Base-by-base conservation (phyloP, 2,329 filamentous ascomycete species). In the Alternaria metachromatica region DNA sequence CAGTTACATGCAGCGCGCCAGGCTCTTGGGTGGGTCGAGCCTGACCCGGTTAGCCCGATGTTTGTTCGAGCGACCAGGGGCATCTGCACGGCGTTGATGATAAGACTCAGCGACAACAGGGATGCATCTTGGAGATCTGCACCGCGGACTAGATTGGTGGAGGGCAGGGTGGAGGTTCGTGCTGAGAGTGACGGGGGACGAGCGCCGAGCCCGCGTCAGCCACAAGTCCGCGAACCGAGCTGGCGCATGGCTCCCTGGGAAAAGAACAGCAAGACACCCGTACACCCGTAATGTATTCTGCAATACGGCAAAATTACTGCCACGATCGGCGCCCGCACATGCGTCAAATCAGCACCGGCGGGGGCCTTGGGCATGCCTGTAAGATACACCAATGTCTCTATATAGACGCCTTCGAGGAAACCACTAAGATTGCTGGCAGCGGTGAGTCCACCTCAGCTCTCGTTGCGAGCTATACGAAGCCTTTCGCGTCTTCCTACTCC, bases 1-100 rank as follows among this genome's bases (percentile, higher is more conserved):
- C 71, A 72, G 72, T 75, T 72, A 72, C 74, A 73, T 76, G 76
- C 71, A 72, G 75, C 73, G 64, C 72, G 49, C 67, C 75, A 77
- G 73, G 73, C 73, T 55, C 63, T 55, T 68, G 76, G 76, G 76
- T 76, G 75, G 74, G 66, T 71, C 69, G 63, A 55, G 51, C 55
- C 69, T 65, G 54, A 68, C 59, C 62, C 41, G 66, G 71, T 66
- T 74, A 74, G 71, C 64, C 55, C 58, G 53, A 55, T 54, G 51
- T 65, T 48, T 68, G 62, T 73, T 70, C 71, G 69, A 68, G 66
- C 64, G 60, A 70, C 69, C 65, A 71, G 73, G 72, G 68, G 66
- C 37, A 60, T 67, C 72, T 73, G 73, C 67, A 73, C 65, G 65
- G 68, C 65, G 68, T 70, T 63, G 65, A 71, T 69, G 70, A 73